Base-by-base conservation (phyloP, 225 moss, liverwort and hornwort genomes). In the Physcomitrellopsis africana region DNA sequence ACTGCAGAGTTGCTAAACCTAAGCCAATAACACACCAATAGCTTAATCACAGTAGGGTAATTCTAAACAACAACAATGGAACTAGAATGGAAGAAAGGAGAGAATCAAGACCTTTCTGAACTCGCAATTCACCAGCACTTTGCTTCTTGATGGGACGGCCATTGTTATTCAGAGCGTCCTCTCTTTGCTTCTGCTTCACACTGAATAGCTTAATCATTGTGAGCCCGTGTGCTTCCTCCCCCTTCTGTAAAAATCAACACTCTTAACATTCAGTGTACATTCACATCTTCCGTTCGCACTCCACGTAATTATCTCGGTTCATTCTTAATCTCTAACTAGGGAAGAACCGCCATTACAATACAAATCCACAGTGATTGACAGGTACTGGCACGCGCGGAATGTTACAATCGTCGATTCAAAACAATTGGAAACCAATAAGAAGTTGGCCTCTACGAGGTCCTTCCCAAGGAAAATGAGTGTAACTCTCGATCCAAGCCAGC, bases 191-290 rank as follows among this genome's bases (percentile, higher is more conserved):
- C 89, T 96, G 96, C 82, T 96, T 96, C 74, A 96, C 96, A 85
- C 93, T 96, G 70, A 96, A 90, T 87, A 96, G 82, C 86, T 93
- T 96, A 79, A 96, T 96, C 96, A 96, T 96, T 86, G 86, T 96
- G 96, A 78, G 89, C 79, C 81, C 82, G 79, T 82, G 71, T 74
- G 85, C 84, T 79, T 79, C 81, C 84, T 82, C 84, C 81, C 60
- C 56, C 60, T 37, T 72, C 86, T 81, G 79, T 79, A 75, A 65
- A 54, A 75, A 72, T 63, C 42, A 69, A 59, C 51, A 73, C 37
- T 67, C 51, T 48, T 45, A 1, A 22, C 60, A 17, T 27, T 60
- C 76, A 72, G 64, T 43, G 41, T 14, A 60, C 37, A 64, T 65
- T 72, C 72, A 57, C 44, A 51, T 19, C 59, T 43, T 45, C 10